Base-by-base conservation (phyloP, 179 eudicot genomes). In the Camellia oleifera region DNA sequence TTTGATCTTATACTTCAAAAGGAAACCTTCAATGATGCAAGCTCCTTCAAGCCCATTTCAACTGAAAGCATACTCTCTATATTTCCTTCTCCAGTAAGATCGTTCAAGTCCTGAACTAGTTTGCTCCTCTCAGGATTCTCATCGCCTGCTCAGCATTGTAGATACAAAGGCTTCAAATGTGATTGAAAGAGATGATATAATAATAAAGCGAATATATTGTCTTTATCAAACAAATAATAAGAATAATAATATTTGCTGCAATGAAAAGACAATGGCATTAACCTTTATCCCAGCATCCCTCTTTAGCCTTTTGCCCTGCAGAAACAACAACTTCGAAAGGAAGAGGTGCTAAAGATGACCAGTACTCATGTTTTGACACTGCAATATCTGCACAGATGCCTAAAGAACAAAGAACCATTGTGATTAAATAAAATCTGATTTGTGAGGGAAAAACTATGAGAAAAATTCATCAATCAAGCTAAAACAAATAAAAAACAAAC, bases 261-360 rank as follows among this genome's bases (percentile, higher is more conserved):
- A 0, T 32, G 11, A 20, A 50, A 70, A 8, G 32, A 76, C 63
- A 50, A 57, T 40, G 48, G 3, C n/a, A 66, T 66, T n/a, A 72
- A 78, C 98, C 95, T 93, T 89, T 91, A 61, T 89, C 93, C 97
- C 93, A 90, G 86, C 91, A 78, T 81, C 89, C 94, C 78, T 95
- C 97, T 88, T 95, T 93, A 52, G 99, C 98, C 84, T 91, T 93
- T 81, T 95, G 97, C 70, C 99, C 99, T 75, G 99, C 92, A 68
- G 97, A 95, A 86, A 92, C 54, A 23, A 95, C 98, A 57, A 95
- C 78, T 85, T 93, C 99, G 72, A 95, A 89, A 77, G 99, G 99
- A 87, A 95, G 98, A 84, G 99, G 98, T 75, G 99, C 99, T 69
- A 95, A 85, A 45, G 98, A 90, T 76, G 99, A 95, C 99, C 99